Evolutionary conservation across 768 basidiomycete species (phyloP).

Genomic region (Calocera viscosa): DNA sequence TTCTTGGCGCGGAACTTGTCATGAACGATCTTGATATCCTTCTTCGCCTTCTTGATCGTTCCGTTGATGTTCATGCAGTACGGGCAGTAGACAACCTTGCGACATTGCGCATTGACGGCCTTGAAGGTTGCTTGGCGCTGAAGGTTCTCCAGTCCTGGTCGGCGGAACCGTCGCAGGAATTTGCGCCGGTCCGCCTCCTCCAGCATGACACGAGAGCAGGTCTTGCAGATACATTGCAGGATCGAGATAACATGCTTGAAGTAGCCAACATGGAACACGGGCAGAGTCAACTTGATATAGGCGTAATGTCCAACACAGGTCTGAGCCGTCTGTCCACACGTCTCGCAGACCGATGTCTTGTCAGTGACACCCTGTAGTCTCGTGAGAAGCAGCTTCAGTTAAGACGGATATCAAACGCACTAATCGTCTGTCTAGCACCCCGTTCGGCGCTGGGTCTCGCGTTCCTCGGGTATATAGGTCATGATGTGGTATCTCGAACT

Average conservation of each 20-base stretch:
- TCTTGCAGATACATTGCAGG: conserved; percentile 94
- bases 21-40: conserved; percentile 82
- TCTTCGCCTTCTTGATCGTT: conserved; percentile 88
- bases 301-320: conserved; percentile 98
- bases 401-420: conserved; percentile 34
- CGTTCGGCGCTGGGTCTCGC: conserved; percentile 76
- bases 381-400: not conserved
- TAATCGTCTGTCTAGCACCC: conserved; percentile 82
- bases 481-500: conserved; percentile 88
- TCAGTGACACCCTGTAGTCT: conserved; percentile 74
- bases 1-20: conserved; percentile 96
- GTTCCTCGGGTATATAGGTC: conserved; percentile 81
- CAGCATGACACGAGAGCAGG: conserved; percentile 83
- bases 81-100: conserved; percentile 84
- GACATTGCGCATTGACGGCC: conserved; percentile 69
- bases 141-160: conserved; percentile 82
- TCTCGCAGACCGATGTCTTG: conserved; percentile 85
- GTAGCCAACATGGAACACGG: conserved; percentile 97
- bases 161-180: conserved; percentile 82
- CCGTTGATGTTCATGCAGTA: conserved; percentile 92
- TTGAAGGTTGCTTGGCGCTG: conserved; percentile 73
- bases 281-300: conserved; percentile 92
- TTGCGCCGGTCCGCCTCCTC: conserved; percentile 73
- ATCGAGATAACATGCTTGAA: conserved; percentile 92
- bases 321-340: conserved; percentile 79